Evolutionary conservation across 2,329 filamentous ascomycete genomes (phyloP).

Genomic region (Penicillium occitanis): DNA sequence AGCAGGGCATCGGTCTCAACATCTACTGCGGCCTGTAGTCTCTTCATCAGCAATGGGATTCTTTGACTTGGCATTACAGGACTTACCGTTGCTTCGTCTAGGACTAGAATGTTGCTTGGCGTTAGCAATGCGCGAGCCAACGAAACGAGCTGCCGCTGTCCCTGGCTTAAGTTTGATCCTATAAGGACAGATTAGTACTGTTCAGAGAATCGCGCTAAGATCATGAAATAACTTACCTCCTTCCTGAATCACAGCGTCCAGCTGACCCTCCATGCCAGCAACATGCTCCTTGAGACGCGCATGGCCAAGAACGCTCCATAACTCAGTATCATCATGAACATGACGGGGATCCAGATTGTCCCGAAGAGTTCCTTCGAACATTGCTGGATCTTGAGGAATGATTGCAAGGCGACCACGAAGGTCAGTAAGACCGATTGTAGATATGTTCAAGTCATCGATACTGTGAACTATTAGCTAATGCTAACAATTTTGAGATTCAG

Average conservation of each 20-base stretch:
- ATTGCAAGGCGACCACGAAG: constrained; percentile 87
- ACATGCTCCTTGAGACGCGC: constrained; percentile 91
- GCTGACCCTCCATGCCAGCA: constrained; percentile 77
- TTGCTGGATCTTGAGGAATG: constrained; percentile 93
- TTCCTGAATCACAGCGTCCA: constrained; percentile 90
- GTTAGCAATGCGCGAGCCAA: constrained; percentile 90
- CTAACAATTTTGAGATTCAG: neutral
- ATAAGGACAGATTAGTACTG: constrained; percentile 13
- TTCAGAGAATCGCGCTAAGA: neutral
- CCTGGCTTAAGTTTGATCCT: constrained; percentile 94
- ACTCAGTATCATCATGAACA: constrained; percentile 92
- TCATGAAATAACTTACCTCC: constrained; percentile 66
- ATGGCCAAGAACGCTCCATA: constrained; percentile 95
- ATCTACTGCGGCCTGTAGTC: constrained; percentile 61
- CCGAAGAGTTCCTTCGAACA: constrained; percentile 89
- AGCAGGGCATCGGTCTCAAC: constrained; percentile 67
- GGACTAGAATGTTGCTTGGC: constrained; percentile 92
- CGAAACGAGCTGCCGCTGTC: constrained; percentile 90
- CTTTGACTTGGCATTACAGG: neutral
- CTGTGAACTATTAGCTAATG: constrained; percentile 41
- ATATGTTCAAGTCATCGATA: constrained; percentile 88
- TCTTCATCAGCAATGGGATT: constrained; percentile 1
- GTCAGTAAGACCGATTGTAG: constrained; percentile 84
- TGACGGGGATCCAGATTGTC: constrained; percentile 95
- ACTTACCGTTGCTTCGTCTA: constrained; percentile 88